Conservation (phyloP, 83 land plant species). For the Diphasiastrum complanatum region DNA sequence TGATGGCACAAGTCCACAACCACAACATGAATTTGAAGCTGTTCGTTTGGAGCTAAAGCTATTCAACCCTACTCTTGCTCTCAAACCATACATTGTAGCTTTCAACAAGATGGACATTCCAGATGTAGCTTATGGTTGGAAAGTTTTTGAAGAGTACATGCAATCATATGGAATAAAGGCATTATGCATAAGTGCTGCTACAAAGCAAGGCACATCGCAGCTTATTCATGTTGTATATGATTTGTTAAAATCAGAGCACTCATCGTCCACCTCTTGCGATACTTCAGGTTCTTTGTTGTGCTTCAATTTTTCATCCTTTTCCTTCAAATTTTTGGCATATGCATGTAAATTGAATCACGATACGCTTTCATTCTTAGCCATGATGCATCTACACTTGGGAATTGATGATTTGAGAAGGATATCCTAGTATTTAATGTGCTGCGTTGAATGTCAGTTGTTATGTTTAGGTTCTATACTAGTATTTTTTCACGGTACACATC, state of each 20-base stretch:
- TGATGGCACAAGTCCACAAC: slow-evolving; percentile 75
- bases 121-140: slow-evolving; percentile 73
- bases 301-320: not conserved
- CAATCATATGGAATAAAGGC: slow-evolving; percentile 49
- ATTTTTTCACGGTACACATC: too few species aligned
- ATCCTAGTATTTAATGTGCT: too few species aligned
- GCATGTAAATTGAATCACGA: too few species aligned
- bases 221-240: slow-evolving; percentile 60
- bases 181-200: slow-evolving; percentile 79
- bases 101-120: slow-evolving; percentile 96
- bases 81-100: slow-evolving; percentile 71
- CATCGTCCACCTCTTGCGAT: not conserved
- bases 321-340: not conserved
- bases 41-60: slow-evolving; percentile 79
- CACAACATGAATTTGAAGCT: slow-evolving; percentile 89
- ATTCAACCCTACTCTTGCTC: slow-evolving; percentile 65
- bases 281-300: not conserved
- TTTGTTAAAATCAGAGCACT: slow-evolving; percentile 33
- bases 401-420: too few species aligned
- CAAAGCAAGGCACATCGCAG: slow-evolving; percentile 57
- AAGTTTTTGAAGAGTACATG: slow-evolving; percentile 44
- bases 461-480: too few species aligned
- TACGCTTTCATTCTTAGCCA: too few species aligned
- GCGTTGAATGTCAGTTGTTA: too few species aligned
- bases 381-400: too few species aligned